Evolutionary conservation across 169 alveolate species (phyloP), one percentile per base, ranked within the genome.

Genomic region (Eimeria brunetti): DNA sequence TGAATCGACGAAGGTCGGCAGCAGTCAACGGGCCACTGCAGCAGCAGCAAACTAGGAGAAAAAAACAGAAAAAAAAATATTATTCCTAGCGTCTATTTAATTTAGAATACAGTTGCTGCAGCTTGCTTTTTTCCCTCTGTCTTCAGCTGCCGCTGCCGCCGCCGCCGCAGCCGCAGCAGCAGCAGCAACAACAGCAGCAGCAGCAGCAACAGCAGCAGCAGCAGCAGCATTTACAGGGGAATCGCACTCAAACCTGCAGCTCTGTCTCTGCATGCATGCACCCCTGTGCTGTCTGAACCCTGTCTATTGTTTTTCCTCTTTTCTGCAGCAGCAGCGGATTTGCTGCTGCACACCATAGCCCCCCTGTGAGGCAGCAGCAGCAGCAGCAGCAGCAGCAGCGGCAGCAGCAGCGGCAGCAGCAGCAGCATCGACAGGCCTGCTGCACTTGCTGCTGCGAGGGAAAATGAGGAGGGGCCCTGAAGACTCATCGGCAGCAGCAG

Each of bases 21-120:
- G 78, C 78, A 69, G 78, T 49, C 75, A 64, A 27, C n/a, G 75
- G 38, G 56, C 84, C 49, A 41, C 84, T 36, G 84, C 53, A 38
- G 64, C 83, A 73, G 80, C 80, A 69, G 80, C 80, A 41, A 20
- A 20, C 33, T 8, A 41, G 41, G 85, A 18, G 38, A 24, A 8
- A 2, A 44, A 38, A 11, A 38, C 3, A 22, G 22, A 24, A 0
- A 75, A 75, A 20, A 44, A 18, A 22, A 20, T 36, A 44, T 41
- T 16, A 0, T 44, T 75, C 60, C 4, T 30, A 6, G 20, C 18
- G 22, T 75, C 38, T 16, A 36, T 20, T 41, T 44, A 7, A 75
- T 20, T 24, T 75, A 16, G 0, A 20, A 44, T 24, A n/a, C 8
- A 24, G 22, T 11, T 44, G 62, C 85, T 44, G 53, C 58, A 38